Evolutionary conservation across 1,139 yeast species (phyloP).

Genomic region (Ogataea hybrid): DNA sequence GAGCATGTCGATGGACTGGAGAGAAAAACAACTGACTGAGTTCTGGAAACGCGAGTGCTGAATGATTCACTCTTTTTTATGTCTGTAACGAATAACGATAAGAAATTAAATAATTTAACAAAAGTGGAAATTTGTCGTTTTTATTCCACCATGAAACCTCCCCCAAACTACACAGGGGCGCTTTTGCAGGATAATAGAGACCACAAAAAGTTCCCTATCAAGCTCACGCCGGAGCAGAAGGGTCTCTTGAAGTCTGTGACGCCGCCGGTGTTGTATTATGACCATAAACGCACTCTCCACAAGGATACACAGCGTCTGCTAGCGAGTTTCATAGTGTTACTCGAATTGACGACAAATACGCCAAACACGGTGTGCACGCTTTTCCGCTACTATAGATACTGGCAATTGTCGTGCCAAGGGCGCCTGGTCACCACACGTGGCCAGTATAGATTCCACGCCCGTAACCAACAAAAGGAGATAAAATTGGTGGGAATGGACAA

Average conservation of each 20-base stretch:
- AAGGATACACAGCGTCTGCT: constrained; percentile 23
- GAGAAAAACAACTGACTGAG: too few species aligned
- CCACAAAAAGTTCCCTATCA: constrained; percentile 22
- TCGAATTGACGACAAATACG: constrained; percentile 18
- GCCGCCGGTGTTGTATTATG: constrained; percentile 10
- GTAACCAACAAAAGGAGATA: constrained; percentile 17
- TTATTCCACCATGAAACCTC: constrained; percentile 29
- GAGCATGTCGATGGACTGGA: too few species aligned
- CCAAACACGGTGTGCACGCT: constrained; percentile 13
- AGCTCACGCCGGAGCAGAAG: constrained; percentile 26
- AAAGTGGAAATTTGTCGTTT: too few species aligned
- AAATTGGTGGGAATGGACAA: constrained; percentile 67
- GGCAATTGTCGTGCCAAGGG: constrained; percentile 26
- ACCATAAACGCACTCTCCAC: constrained; percentile 10
- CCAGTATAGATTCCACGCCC: constrained; percentile 17
- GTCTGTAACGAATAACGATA: too few species aligned
- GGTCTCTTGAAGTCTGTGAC: constrained; percentile 21
- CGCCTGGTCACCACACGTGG: constrained; percentile 25
- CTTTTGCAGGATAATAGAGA: constrained; percentile 27
- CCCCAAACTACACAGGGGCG: constrained; percentile 24
- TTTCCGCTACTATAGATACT: constrained; percentile 24
- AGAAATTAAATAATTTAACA: too few species aligned
- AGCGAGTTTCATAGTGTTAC: constrained; percentile 22
- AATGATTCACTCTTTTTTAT: too few species aligned
- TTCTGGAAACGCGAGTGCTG: too few species aligned